Evolutionary conservation across 2,329 filamentous ascomycete species (phyloP), one percentile per base, ranked within the genome.

Genomic region (Fusarium solani-melongenae): DNA sequence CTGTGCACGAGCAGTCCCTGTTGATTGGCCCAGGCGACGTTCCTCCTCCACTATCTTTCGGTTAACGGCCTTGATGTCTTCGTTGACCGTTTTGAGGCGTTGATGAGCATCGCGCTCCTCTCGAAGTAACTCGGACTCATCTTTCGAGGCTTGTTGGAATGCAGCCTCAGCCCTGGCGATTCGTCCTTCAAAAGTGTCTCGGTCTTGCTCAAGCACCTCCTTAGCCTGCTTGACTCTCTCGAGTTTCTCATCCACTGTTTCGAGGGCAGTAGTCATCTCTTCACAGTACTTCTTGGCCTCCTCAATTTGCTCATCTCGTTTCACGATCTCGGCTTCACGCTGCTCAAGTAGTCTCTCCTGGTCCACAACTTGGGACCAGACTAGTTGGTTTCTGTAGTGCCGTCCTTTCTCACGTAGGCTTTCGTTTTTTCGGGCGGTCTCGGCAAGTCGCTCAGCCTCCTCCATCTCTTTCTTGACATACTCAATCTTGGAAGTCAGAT

Each of bases 331-430:
- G 10, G 72, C 69, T 24, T 78, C 82, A 27, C 78, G 79, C 12
- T 80, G 76, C 34, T 82, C 79, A 0, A 92, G 78, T 4, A 83
- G 78, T 38, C 81, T 83, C 81, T 98, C 96, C 80, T 93, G 88
- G 64, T 94, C 91, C 57, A 91, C 89, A 1, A 98, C 95, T 78
- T 97, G 94, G 27, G 91, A 89, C 96, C 96, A 99, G n/a, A 93
- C 92, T 71, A 94, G 86, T 83, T 97, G 92, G 20, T 88, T 86
- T 49, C 87, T 84, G 51, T 93, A 85, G 27, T 89, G 86, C 36
- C 86, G 86, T 55, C 91, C 87, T 66, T 90, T 90, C 22, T 87
- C 85, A 38, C 91, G 88, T 75, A 97, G 87, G 15, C 87, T 87
- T 55, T 92, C 86, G 63, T 93, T 92, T 69, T 91, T 90, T 62